Base-by-base conservation (phyloP, 257 asterid species). In the Solanum clarkiae region DNA sequence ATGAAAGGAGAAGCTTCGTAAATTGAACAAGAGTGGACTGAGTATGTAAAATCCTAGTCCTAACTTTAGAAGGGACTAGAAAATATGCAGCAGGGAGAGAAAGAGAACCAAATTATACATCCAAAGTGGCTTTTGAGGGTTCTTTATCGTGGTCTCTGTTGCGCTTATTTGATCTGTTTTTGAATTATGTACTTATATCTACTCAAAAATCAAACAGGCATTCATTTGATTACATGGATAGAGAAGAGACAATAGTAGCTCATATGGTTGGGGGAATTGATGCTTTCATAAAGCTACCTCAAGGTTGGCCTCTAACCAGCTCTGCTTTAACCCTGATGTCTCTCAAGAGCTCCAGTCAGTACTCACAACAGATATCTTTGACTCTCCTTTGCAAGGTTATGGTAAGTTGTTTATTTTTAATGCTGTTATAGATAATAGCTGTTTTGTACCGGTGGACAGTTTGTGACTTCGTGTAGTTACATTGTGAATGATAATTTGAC, bases 271-370 rank as follows among this genome's bases (percentile, higher is more conserved):
- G 97, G 29, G 98, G 94, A 68, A 83, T 94, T 80, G 98, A 95
- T 89, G 98, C 97, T 88, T 90, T 92, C 89, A 87, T 96, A 84
- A 95, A 92, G 88, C 87, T 92, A 77, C 90, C 97, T 90, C 98
- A 91, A 81, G 97, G 97, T 80, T 96, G 99, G 99, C 99, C 99
- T n/a, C 60, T 93, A 22, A 89, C 89, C 71, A 88, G 89, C 85
- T 84, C 86, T 63, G 87, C 91, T n/a, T 87, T 96, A 92, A 92
- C 89, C 88, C 87, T 96, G 86, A 47, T 89, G 69, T 90, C 97
- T 5, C 97, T 96, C 81, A 93, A 94, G 91, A 91, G 94, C 90
- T 86, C 97, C 20, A 92, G 88, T 88, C 93, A 89, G 85, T 62
- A 86, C 84, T 89, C 93, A 9, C 90, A 92, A 85, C 94, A 93